Evolutionary conservation across 2,329 filamentous ascomycete species (phyloP).

Genomic region (Penicillium psychrosexuale): DNA sequence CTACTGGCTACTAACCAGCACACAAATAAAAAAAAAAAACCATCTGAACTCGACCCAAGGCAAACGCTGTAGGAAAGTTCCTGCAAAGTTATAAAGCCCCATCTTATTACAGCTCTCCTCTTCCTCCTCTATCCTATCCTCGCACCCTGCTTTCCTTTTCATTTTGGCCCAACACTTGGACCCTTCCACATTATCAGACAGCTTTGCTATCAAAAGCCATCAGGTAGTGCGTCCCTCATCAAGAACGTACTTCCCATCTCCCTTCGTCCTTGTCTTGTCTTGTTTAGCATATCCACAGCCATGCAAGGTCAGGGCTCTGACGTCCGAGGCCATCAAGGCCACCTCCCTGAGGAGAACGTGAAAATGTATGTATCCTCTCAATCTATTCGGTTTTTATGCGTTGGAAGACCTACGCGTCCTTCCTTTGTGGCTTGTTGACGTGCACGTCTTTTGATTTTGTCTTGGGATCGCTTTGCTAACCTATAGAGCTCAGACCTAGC

Average conservation of each 20-base stretch:
- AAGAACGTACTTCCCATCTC: background rate
- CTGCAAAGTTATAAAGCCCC: conserved; percentile 3
- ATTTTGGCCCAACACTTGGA: background rate
- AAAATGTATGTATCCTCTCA: background rate
- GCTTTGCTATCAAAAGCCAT: background rate
- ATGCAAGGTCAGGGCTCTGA: background rate
- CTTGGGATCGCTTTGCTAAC: background rate
- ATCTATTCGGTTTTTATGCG: background rate
- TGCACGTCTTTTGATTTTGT: background rate
- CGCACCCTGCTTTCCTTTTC: background rate
- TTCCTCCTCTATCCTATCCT: conserved; percentile 1
- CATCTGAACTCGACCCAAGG: background rate
- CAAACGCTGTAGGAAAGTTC: conserved; percentile 1
- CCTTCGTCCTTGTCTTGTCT: background rate
- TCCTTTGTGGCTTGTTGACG: no score
- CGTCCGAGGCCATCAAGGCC: background rate
- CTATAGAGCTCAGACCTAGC: background rate
- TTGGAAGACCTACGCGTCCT: no score
- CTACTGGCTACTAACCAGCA: background rate
- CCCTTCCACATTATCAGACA: background rate
- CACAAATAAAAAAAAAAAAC: background rate
- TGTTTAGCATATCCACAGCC: background rate
- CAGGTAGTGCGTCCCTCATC: background rate
- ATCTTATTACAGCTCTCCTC: background rate
- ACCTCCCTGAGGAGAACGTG: background rate